Base-by-base conservation (phyloP, 2,329 filamentous ascomycete species). In the Cladosporium sp. region DNA sequence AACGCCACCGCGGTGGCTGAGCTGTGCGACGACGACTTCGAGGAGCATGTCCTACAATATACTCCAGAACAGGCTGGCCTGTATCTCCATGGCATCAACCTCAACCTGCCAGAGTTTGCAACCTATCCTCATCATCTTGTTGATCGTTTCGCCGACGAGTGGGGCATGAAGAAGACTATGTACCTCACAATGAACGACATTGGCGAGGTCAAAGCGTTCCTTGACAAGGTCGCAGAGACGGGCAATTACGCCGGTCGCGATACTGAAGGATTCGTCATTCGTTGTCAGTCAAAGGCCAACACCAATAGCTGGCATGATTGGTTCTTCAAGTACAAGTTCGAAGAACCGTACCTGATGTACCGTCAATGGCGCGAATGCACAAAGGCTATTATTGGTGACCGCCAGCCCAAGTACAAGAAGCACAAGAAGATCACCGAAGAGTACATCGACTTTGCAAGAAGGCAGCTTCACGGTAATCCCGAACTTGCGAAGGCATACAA, bases 311-410 rank as follows among this genome's bases (percentile, higher is more conserved):
- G 86, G 71, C 77, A 83, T n/a, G 92, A 99, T 72, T 99, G 94
- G 94, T 99, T 99, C 75, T 99, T 99, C 86, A 99, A 99, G 75
- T 99, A 92, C 83, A 99, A 99, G 77, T 99, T 99, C 60, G 94
- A 99, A 70, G 94, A 99, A 75, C 94, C 94, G 0, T 99, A 99
- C 71, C 78, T 99, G 60, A 95, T 99, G 91, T 99, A 97, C 75
- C 86, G 94, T 22, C 94, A 99, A 76, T 99, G 94, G 94, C 87
- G 94, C 61, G 94, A 99, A 76, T 96, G 90, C 71, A 99, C 94
- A 40, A 97, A 96, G 73, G 83, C 90, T 4, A 75, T 97, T 58
- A 97, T 99, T 64, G 69, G 81, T 1, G 88, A 88, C 13, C 88
- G 84, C 65, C 75, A 83, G 37, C 90, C 92, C 10, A 88, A 82